Conservation (phyloP, 1,139 yeast genomes). For the Candida albicans region DNA sequence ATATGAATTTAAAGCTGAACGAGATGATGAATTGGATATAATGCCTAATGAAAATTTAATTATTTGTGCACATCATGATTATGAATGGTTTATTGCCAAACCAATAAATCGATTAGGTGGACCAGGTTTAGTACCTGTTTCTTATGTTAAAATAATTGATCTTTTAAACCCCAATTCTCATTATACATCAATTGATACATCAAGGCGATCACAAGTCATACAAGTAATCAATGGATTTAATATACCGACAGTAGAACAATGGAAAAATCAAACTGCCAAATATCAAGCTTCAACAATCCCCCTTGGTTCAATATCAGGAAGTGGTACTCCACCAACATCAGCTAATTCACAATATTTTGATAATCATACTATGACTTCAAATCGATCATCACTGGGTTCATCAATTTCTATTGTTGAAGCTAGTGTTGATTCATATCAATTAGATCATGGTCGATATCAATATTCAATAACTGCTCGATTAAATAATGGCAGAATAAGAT, state of each 20-base stretch:
- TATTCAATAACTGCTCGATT: slow-evolving; percentile 72
- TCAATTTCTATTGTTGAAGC: slow-evolving; percentile 51
- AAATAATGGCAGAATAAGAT: slow-evolving; percentile 66
- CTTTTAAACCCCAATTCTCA: slow-evolving; percentile 50
- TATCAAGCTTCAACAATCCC: slow-evolving; percentile 91
- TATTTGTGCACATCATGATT: slow-evolving; percentile 93
- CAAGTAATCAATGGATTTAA: slow-evolving; percentile 55
- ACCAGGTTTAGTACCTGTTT: slow-evolving; percentile 92
- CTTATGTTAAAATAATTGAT: slow-evolving; percentile 84
- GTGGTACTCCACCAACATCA: slow-evolving; percentile 27
- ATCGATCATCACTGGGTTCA: slow-evolving; percentile 37
- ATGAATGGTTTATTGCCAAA: slow-evolving; percentile 97
- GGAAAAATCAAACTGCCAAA: slow-evolving; percentile 89
- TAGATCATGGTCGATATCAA: slow-evolving; percentile 89
- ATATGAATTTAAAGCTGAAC: slow-evolving; percentile 86
- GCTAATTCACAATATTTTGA: slow-evolving; percentile 45
- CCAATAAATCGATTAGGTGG: slow-evolving; percentile 95
- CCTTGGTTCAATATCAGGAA: slow-evolving; percentile 50
- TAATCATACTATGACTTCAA: slow-evolving; percentile 17
- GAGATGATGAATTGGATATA: slow-evolving; percentile 84
- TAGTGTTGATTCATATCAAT: slow-evolving; percentile 75
- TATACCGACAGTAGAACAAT: slow-evolving; percentile 90
- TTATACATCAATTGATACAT: slow-evolving; percentile 15
- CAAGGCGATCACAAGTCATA: slow-evolving; percentile 28
- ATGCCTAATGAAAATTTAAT: slow-evolving; percentile 85